Evolutionary conservation across 1,284 basidiomycete species (phyloP), one percentile per base, ranked within the genome.

Genomic region (Rhodotorula sp.): DNA sequence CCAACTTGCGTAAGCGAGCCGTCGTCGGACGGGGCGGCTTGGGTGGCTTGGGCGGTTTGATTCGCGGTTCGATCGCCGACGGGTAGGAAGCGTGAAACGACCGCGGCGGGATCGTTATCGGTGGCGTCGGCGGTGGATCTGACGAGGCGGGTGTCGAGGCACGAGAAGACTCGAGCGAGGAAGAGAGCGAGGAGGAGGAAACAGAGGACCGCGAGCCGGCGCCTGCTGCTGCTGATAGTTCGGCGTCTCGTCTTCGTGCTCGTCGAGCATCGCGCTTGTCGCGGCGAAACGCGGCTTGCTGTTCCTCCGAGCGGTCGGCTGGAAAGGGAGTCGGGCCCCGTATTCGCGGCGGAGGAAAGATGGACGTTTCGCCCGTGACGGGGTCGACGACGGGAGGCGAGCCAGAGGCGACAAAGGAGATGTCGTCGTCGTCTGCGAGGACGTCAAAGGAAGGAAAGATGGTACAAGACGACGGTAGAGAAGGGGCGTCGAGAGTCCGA

Each of bases 361-460:
- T 23, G 21, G 51, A 39, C 43, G 29, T 20, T n/a, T 26, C 26
- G n/a, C 49, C 47, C 2, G 56, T 20, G 34, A 20, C 7, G 10
- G 52, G 31, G 60, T 62, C 47, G 34, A 43, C 29, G 56, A 21
- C 49, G 29, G 20, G 43, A 0, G 39, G n/a, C 7, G 46, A 5
- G 47, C 49, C 5, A 26, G 64, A 29, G 5, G 85, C 82, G 1
- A 85, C 86, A 52, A 79, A 83, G 80, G 88, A 87, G 76, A 88
- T 83, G 79, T 86, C 88, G 58, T 88, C 85, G 57, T 86, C 85
- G 60, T 85, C 86, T 82, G 46, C 20, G 6, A 58, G 46, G 39
- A 69, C 70, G 31, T 63, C 51, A 47, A 65, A 68, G 3, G 70
- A 71, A 26, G 64, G 34, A 39, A 69, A 71, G 56, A 49, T 52